phyloP scores from a whole-genome alignment of 768 basidiomycete genomes.

The Termitomyces eurrhizus region DNA sequence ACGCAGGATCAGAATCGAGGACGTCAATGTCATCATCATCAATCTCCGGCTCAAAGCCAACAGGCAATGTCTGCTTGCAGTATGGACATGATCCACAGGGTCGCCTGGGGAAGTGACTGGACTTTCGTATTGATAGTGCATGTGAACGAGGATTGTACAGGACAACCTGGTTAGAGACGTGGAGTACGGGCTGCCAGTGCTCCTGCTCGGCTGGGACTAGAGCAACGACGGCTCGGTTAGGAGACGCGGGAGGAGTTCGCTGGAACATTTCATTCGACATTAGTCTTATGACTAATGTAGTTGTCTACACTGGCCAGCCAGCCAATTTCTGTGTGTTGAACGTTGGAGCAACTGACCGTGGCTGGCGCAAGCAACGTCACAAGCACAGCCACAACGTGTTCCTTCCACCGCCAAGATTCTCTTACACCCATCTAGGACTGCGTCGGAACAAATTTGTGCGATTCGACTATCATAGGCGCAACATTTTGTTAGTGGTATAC shows the following conservation, averaged over 20 bases:
- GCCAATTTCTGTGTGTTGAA: background rate
- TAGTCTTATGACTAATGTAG: background rate
- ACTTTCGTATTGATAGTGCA: constrained; percentile 62
- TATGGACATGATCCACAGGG: constrained; percentile 57
- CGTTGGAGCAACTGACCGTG: background rate
- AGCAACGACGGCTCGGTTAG: constrained; percentile 14
- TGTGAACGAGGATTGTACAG: constrained; percentile 85
- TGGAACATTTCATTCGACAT: constrained; percentile 7
- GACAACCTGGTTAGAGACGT: constrained; percentile 82
- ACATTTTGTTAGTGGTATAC: too few relatives aligned
- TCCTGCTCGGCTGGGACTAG: constrained; percentile 25
- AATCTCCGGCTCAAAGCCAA: constrained; percentile 33
- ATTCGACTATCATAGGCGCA: too few relatives aligned
- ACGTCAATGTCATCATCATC: constrained; percentile 24
- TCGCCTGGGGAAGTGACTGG: constrained; percentile 18
- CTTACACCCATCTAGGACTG: too few relatives aligned
- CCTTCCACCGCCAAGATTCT: too few relatives aligned
- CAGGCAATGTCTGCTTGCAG: constrained; percentile 60
- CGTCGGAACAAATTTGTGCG: too few relatives aligned
- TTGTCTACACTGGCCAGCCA: background rate
- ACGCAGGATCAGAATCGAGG: constrained; percentile 35
- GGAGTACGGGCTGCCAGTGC: constrained; percentile 74
- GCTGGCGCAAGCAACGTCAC: background rate
- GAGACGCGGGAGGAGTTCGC: constrained; percentile 15
- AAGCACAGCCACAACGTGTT: background rate